phyloP scores from a whole-genome alignment of 176 grass and related monocot species.

The Rhipidocladum racemiflorum region DNA sequence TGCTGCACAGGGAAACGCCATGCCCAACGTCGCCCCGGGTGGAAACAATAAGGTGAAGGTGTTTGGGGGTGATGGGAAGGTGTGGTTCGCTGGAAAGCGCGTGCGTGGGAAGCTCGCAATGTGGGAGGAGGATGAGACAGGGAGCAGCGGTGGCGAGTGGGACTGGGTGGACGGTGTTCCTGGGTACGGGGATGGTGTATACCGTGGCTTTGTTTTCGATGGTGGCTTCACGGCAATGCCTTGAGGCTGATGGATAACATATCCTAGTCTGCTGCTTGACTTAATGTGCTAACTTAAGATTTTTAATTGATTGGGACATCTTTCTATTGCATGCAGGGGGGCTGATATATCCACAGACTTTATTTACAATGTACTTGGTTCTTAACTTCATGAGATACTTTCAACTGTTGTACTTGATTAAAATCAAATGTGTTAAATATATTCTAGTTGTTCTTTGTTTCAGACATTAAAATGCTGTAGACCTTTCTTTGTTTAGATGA shows the following conservation, averaged over 20 bases:
- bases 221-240: constrained; percentile 80
- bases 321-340: constrained; percentile 18
- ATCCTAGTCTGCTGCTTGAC: constrained; percentile 29
- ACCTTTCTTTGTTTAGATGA: background rate
- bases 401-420: constrained; percentile 45
- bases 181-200: constrained; percentile 78
- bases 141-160: constrained; percentile 55
- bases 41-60: constrained; percentile 99
- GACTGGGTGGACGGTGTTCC: constrained; percentile 84
- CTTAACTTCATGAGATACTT: constrained; percentile 41
- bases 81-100: constrained; percentile 92
- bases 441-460: background rate
- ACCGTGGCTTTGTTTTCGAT: constrained; percentile 88
- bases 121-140: constrained; percentile 86
- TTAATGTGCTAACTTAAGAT: background rate
- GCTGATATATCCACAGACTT: constrained; percentile 12
- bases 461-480: constrained; percentile 12
- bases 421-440: constrained; percentile 25
- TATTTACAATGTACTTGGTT: constrained; percentile 25
- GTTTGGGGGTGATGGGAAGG: constrained; percentile 90
- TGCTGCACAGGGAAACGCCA: constrained; percentile 29
- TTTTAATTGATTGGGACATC: constrained; percentile 8
- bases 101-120: constrained; percentile 82
- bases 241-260: constrained; percentile 22
- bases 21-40: constrained; percentile 11